phyloP scores from a whole-genome alignment of 805 yeast genomes.

The Jamesozyma piceae region DNA sequence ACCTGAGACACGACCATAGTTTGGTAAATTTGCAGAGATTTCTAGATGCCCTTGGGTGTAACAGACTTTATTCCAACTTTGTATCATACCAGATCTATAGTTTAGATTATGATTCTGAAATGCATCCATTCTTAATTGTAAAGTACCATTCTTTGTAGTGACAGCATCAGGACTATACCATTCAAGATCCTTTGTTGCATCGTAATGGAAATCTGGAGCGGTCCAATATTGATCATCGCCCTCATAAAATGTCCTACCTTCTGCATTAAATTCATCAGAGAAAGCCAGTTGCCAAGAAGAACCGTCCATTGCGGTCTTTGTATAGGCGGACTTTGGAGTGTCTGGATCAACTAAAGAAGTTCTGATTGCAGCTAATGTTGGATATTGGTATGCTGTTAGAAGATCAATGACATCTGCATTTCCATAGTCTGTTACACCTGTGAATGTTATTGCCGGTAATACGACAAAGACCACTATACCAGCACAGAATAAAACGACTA shows the following conservation, averaged over 20 bases:
- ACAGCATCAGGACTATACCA: slow-evolving; percentile 94
- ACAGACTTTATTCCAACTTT: slow-evolving; percentile 86
- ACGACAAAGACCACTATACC: slow-evolving; percentile 62
- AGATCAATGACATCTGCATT: slow-evolving; percentile 25
- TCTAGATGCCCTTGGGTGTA: slow-evolving; percentile 78
- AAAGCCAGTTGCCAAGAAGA: slow-evolving; percentile 68
- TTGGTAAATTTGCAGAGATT: slow-evolving; percentile 69
- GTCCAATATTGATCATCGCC: slow-evolving; percentile 91
- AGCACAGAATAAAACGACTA: slow-evolving; percentile 50
- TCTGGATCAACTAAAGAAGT: slow-evolving; percentile 51
- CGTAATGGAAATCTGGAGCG: slow-evolving; percentile 75
- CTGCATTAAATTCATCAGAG: slow-evolving; percentile 83
- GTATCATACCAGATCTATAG: slow-evolving; percentile 87
- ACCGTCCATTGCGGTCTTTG: slow-evolving; percentile 51
- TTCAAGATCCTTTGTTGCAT: slow-evolving; percentile 81
- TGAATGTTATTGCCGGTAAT: slow-evolving; percentile 73
- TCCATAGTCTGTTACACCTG: slow-evolving; percentile 46
- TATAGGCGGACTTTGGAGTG: slow-evolving; percentile 43
- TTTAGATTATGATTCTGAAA: slow-evolving; percentile 65
- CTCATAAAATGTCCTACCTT: slow-evolving; percentile 81
- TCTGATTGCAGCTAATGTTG: slow-evolving; percentile 43
- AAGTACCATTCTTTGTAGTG: slow-evolving; percentile 64
- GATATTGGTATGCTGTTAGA: slow-evolving; percentile 42
- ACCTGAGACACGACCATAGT: slow-evolving; percentile 68
- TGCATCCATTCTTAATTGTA: slow-evolving; percentile 68